phyloP scores from a whole-genome alignment of 495 filamentous ascomycete species.

The Podospora australis region DNA sequence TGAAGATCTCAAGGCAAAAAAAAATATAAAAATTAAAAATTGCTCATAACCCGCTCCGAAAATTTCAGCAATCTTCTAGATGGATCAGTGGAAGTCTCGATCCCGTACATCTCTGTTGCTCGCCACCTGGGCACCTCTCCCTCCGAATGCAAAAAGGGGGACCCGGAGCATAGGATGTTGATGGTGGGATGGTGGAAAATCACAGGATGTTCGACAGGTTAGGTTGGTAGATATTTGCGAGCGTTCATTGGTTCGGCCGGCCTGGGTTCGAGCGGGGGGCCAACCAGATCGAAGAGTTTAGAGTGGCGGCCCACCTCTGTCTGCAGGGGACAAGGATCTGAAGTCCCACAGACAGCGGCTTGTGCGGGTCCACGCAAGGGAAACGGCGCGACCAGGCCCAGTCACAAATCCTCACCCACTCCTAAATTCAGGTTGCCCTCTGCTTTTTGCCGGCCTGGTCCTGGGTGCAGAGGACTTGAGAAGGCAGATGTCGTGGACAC shows the following conservation, averaged over 20 bases:
- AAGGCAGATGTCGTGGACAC: not conserved
- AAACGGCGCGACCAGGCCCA: conserved; percentile 13
- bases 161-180: not conserved
- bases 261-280: not conserved
- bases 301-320: conserved; percentile 6
- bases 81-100: not conserved
- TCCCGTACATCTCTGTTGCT: not conserved
- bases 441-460: not conserved
- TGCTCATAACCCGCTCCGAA: too few relatives aligned
- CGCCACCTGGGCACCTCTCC: not conserved
- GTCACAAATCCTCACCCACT: conserved; percentile 8
- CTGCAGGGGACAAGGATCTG: conserved; percentile 5
- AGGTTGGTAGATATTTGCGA: not conserved
- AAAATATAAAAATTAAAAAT: too few relatives aligned
- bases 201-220: not conserved
- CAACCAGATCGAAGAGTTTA: conserved; percentile 12
- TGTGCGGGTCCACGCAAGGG: not conserved
- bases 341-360: not conserved
- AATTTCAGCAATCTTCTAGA: too few relatives aligned
- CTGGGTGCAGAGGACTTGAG: not conserved
- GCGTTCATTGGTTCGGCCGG: conserved; percentile 12
- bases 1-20: too few relatives aligned
- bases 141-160: not conserved
- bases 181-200: not conserved
- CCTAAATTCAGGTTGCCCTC: conserved; percentile 6